Percentiles rank a stretch among this genome's conserved stretches.
Conservation (phyloP, 768 basidiomycete species). For the Pluteus cervinus region DNA sequence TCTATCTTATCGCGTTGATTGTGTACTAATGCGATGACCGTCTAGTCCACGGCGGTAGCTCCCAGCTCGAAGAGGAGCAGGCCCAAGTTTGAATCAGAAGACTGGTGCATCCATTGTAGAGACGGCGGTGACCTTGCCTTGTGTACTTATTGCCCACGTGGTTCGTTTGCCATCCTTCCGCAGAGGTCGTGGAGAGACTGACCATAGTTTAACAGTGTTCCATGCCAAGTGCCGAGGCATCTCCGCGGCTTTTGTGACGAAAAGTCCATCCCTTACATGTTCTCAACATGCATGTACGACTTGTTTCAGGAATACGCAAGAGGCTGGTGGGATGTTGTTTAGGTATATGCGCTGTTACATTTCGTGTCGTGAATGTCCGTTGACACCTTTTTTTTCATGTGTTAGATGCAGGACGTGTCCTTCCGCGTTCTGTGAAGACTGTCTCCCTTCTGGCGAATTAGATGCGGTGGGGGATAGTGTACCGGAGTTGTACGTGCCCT, state of each 20-base stretch:
- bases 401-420: constrained; percentile 54
- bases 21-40: background rate
- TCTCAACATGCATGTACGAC: constrained; percentile 43
- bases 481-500: constrained; percentile 48
- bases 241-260: constrained; percentile 7
- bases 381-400: background rate
- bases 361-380: background rate
- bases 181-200: background rate
- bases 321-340: constrained; percentile 54
- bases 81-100: constrained; percentile 42
- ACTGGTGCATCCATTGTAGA: constrained; percentile 53
- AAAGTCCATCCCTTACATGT: constrained; percentile 24
- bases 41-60: constrained; percentile 6
- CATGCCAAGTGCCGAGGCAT: constrained; percentile 44
- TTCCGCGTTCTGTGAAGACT: constrained; percentile 57
- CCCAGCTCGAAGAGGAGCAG: constrained; percentile 20
- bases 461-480: constrained; percentile 47
- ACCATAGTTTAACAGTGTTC: constrained; percentile 33
- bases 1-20: background rate
- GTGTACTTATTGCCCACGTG: constrained; percentile 49
- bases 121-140: constrained; percentile 51
- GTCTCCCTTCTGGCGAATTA: constrained; percentile 43
- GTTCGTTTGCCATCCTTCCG: constrained; percentile 20
- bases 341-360: constrained; percentile 25
- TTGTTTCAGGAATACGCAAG: constrained; percentile 37